A percentile compares a stretch with the other conserved stretches of the same genome.
These are phyloP conservation scores for Scedosporium apiospermum DNA, from an alignment of 2,329 filamentous ascomycete species.

Conservation along the genomic window DNA sequence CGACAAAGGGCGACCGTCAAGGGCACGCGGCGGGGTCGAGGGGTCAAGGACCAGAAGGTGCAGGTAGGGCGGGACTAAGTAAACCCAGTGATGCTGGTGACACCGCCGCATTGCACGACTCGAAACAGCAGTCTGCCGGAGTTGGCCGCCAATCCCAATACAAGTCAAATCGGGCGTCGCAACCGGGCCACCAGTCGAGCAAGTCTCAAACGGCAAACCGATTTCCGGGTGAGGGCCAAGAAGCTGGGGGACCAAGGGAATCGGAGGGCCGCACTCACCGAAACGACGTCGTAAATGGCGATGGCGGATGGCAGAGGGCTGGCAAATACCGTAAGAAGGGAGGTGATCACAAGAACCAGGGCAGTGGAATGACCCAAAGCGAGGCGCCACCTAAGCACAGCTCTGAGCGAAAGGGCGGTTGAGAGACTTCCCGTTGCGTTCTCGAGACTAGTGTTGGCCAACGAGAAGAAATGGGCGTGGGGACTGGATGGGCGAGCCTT, in stretches of 20 bases:
- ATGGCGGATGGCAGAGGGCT: conserved; percentile 50
- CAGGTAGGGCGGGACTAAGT: conserved; percentile 14
- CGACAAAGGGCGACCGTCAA: conserved; percentile 12
- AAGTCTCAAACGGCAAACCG: conserved; percentile 27
- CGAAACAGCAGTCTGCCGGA: conserved; percentile 10
- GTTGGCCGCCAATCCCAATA: conserved; percentile 9
- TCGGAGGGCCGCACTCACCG: conserved; percentile 28
- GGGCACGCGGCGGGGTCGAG: conserved; percentile 3
- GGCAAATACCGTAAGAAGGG: conserved; percentile 43
- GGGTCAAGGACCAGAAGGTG: conserved; percentile 1
- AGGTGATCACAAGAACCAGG: conserved; percentile 35
- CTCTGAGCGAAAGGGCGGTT: conserved; percentile 55
- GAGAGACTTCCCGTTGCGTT: conserved; percentile 15
- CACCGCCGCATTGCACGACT: conserved; percentile 10
- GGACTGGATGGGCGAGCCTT: background rate
- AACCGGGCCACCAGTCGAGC: conserved; percentile 12
- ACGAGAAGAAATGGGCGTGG: background rate
- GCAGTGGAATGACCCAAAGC: conserved; percentile 30
- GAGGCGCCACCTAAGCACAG: conserved; percentile 50
- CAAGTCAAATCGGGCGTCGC: conserved; percentile 8
- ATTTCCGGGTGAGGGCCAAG: conserved; percentile 34
- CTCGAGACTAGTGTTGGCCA: background rate
- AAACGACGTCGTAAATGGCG: conserved; percentile 16
- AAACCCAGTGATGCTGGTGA: conserved; percentile 12
- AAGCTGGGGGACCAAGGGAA: conserved; percentile 45